These are phyloP conservation scores for Arachnomyces sp. DNA, from an alignment of 2,329 filamentous ascomycete genomes.

Conservation along the genomic window DNA sequence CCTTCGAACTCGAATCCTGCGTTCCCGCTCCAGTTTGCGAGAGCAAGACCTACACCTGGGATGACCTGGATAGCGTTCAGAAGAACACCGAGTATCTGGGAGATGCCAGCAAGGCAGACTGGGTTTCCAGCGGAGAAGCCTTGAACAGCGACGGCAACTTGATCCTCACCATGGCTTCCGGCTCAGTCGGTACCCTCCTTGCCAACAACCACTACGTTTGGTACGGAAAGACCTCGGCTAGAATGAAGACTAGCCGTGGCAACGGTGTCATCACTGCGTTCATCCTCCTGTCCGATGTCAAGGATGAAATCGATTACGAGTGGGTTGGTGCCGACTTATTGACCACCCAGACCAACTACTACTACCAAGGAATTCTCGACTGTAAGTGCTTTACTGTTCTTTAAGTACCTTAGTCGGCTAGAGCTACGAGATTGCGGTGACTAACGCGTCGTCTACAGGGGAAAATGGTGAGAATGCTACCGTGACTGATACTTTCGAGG, in stretches of 20 bases:
- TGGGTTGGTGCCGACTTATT: slow-evolving; percentile 74
- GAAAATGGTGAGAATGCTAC: slow-evolving; percentile 63
- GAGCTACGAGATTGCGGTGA: neutral
- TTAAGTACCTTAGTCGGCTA: neutral
- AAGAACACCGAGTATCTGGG: slow-evolving; percentile 78
- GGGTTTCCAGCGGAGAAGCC: slow-evolving; percentile 77
- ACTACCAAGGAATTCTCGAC: slow-evolving; percentile 85
- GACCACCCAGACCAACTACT: slow-evolving; percentile 87
- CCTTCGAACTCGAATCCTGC: slow-evolving; percentile 74
- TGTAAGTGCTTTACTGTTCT: slow-evolving; percentile 51
- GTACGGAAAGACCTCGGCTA: slow-evolving; percentile 89
- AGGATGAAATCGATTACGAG: slow-evolving; percentile 98
- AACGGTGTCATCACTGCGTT: slow-evolving; percentile 93
- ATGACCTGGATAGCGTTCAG: slow-evolving; percentile 59
- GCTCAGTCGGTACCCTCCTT: slow-evolving; percentile 78
- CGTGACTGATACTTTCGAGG: slow-evolving; percentile 58
- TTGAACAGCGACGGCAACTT: slow-evolving; percentile 55
- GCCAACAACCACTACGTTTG: slow-evolving; percentile 83
- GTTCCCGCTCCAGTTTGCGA: slow-evolving; percentile 75
- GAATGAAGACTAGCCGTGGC: slow-evolving; percentile 74
- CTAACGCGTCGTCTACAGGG: slow-evolving; percentile 2
- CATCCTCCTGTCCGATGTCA: slow-evolving; percentile 88
- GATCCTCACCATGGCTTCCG: slow-evolving; percentile 79
- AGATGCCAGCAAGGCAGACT: slow-evolving; percentile 69
- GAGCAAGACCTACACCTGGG: slow-evolving; percentile 64